Evolutionary conservation across 2,329 filamentous ascomycete species (phyloP).

Genomic region (Hypomyces rosellus): DNA sequence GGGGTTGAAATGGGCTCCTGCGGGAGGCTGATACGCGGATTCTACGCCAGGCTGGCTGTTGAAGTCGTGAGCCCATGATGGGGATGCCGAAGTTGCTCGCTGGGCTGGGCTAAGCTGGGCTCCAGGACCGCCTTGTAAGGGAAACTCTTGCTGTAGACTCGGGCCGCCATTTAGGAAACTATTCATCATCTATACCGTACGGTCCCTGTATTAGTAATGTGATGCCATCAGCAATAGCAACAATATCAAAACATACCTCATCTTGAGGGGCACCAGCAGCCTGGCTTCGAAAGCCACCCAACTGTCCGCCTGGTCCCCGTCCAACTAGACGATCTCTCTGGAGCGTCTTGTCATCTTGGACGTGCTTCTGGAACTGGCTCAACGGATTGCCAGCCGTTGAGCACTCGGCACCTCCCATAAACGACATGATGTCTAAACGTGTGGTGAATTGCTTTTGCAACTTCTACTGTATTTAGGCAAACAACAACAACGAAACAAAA

Average conservation of each 20-base stretch:
- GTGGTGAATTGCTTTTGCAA: constrained; percentile 1
- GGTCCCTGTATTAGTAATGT: constrained; percentile 24
- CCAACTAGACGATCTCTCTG: constrained; percentile 85
- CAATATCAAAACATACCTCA: constrained; percentile 49
- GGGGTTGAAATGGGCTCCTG: constrained; percentile 60
- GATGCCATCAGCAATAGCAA: constrained; percentile 3
- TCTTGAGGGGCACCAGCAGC: constrained; percentile 66
- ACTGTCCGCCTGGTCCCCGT: constrained; percentile 60
- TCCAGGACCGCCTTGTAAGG: constrained; percentile 40
- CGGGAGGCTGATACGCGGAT: constrained; percentile 56
- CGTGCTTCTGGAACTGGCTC: constrained; percentile 95
- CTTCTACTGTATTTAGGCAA: background rate
- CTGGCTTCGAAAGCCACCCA: constrained; percentile 72
- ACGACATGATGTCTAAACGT: constrained; percentile 63
- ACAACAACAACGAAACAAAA: background rate
- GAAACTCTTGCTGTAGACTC: constrained; percentile 48
- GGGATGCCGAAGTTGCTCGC: constrained; percentile 47
- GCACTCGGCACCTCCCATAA: constrained; percentile 92
- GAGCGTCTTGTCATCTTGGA: constrained; percentile 90
- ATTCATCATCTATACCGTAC: constrained; percentile 69
- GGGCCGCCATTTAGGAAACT: constrained; percentile 79
- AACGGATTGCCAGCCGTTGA: constrained; percentile 93
- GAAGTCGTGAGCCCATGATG: constrained; percentile 49
- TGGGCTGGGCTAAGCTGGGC: constrained; percentile 45
- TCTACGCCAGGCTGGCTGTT: constrained; percentile 63